Evolutionary conservation across 2,329 filamentous ascomycete genomes (phyloP), one percentile per base, ranked within the genome.

Genomic region (Epichloe uncinata): DNA sequence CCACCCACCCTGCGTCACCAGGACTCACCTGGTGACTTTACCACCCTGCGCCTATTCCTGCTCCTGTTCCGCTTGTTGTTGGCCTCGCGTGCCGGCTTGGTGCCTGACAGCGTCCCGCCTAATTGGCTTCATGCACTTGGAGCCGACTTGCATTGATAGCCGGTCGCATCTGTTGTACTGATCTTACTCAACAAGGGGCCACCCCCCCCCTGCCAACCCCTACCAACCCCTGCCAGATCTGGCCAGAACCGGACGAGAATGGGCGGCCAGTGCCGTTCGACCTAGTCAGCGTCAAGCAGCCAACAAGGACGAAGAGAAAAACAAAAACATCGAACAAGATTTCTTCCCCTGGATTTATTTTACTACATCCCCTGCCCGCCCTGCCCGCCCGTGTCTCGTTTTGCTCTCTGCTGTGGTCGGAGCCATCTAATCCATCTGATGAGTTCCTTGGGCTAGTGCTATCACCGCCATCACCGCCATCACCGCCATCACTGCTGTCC

Each of bases 81-180:
- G 8, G 33, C 30, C 36, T 42, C 43, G 22, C 36, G 16, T 36
- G n/a, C 11, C 18, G 38, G 40, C 37, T 42, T 44, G 50, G 44
- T 50, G 51, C 49, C 38, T 50, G 49, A 26, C 49, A 26, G 40
- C n/a, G 26, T 30, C 44, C 43, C 48, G 38, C 37, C 48, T 47
- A 22, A 50, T 43, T 49, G 46, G 50, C 20, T 46, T 51, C 37
- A 49, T 49, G 47, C 47, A 47, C 34, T 44, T 47, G 37, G 47
- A 35, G 48, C 7, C 34, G 40, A 50, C 51, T 50, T 50, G 50
- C 50, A 51, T 51, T 40, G 38, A 51, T 42, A 48, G 50, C 45
- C 45, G 38, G 40, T 35, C 40, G 38, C 49, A 44, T 36, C 49
- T 22, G 38, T 30, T 30, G 3, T 30, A 11, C 26, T 11, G 0